Conservation (phyloP, 352 stramenopile species). For the Phytophthora parvispora region DNA sequence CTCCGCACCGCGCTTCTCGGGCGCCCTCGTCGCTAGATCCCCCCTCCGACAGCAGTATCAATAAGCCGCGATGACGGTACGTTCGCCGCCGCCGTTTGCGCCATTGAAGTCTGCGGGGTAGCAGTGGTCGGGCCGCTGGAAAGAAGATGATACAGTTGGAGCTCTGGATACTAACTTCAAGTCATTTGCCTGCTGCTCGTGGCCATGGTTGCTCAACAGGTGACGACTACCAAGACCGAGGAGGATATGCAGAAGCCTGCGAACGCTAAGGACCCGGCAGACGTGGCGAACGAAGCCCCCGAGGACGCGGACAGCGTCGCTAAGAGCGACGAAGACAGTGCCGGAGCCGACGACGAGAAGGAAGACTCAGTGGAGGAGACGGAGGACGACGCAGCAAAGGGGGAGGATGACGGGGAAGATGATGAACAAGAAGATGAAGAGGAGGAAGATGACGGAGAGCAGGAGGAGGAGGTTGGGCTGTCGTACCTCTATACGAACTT, state of each 20-base stretch:
- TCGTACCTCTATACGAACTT: slow-evolving; percentile 79
- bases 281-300: slow-evolving; percentile 19
- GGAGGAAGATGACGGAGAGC: slow-evolving; percentile 26
- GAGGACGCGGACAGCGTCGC: slow-evolving; percentile 27
- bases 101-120: neutral
- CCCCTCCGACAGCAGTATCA: neutral
- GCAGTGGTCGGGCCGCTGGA: neutral
- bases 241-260: slow-evolving; percentile 10
- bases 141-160: slow-evolving; percentile 6
- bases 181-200: slow-evolving; percentile 11
- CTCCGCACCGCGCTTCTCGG: slow-evolving; percentile 1
- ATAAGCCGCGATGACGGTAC: slow-evolving; percentile 28
- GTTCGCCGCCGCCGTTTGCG: neutral
- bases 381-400: slow-evolving; percentile 42
- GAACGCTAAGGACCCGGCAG: slow-evolving; percentile 26
- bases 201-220: slow-evolving; percentile 17
- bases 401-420: slow-evolving; percentile 36
- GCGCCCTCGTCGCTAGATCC: neutral
- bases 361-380: slow-evolving; percentile 46
- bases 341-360: slow-evolving; percentile 36
- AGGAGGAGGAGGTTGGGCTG: slow-evolving; percentile 64
- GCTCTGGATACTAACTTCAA: slow-evolving; percentile 22
- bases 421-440: slow-evolving; percentile 31
- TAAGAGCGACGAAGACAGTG: slow-evolving; percentile 36
- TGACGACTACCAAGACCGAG: slow-evolving; percentile 25